Conservation (phyloP, 805 yeast genomes). For the Sugiyamaella marilandica region DNA sequence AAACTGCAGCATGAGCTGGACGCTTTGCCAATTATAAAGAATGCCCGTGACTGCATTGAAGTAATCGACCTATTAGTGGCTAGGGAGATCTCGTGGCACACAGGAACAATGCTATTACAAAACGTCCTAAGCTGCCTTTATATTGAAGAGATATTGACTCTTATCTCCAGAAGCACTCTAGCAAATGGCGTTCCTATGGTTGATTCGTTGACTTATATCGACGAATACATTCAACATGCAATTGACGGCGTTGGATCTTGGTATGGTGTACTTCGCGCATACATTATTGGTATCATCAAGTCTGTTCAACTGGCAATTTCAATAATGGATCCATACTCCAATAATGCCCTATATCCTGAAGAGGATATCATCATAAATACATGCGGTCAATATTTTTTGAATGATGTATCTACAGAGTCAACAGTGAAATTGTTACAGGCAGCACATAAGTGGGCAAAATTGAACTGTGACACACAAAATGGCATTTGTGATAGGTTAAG, state of each 20-base stretch:
- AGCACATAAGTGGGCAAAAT: slow-evolving; percentile 42
- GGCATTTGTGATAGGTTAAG: not conserved
- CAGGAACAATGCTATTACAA: slow-evolving; percentile 68
- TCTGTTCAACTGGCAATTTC: slow-evolving; percentile 19
- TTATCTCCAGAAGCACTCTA: slow-evolving; percentile 18
- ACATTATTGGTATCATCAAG: slow-evolving; percentile 26
- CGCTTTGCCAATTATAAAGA: slow-evolving; percentile 38
- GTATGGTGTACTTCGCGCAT: slow-evolving; percentile 22
- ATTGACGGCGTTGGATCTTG: slow-evolving; percentile 10
- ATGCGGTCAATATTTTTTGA: slow-evolving; percentile 48
- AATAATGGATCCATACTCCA: slow-evolving; percentile 15
- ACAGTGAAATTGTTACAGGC: slow-evolving; percentile 23
- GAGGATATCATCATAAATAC: slow-evolving; percentile 39
- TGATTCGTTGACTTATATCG: slow-evolving; percentile 3
- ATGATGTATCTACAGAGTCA: slow-evolving; percentile 17
- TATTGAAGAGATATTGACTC: slow-evolving; percentile 53
- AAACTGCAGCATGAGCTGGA: slow-evolving; percentile 39
- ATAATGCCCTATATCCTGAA: slow-evolving; percentile 27
- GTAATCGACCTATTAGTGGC: slow-evolving; percentile 52
- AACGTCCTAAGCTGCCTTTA: slow-evolving; percentile 73
- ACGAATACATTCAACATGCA: slow-evolving; percentile 7
- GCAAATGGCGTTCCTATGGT: not conserved
- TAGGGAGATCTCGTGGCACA: slow-evolving; percentile 65
- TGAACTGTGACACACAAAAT: not conserved
- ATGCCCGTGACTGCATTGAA: slow-evolving; percentile 42